Percentiles rank a stretch among this genome's conserved stretches.
These are phyloP conservation scores for Salvia miltiorrhiza DNA, from an alignment of 257 asterid genomes.

Conservation along the genomic window DNA sequence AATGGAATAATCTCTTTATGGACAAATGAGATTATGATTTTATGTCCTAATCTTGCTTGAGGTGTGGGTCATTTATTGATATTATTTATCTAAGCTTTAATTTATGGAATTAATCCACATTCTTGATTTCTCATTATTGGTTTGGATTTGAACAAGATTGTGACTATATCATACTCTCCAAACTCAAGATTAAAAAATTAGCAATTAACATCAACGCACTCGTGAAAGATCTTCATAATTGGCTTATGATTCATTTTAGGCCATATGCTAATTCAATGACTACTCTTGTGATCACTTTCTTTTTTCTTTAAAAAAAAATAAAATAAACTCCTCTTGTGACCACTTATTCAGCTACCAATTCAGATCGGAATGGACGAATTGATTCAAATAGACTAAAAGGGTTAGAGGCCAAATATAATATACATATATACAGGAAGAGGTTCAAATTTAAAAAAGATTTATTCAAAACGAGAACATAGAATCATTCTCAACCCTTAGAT, in stretches of 20 bases:
- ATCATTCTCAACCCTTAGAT: too few species aligned
- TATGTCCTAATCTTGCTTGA: conserved; percentile 16
- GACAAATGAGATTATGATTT: conserved; percentile 19
- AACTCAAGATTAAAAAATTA: not conserved
- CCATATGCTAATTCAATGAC: too few species aligned
- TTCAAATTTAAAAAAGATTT: too few species aligned
- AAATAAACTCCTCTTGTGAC: too few species aligned
- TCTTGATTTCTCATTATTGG: conserved; percentile 13
- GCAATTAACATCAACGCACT: not conserved
- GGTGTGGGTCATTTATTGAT: conserved; percentile 1
- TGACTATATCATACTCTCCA: not conserved
- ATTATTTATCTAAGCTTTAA: not conserved
- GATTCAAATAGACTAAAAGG: too few species aligned
- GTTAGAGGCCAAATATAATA: too few species aligned
- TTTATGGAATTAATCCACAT: not conserved
- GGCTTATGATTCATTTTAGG: not conserved
- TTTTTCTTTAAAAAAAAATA: too few species aligned
- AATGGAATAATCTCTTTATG: not conserved
- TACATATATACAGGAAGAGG: too few species aligned
- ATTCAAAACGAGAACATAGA: too few species aligned
- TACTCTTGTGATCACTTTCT: too few species aligned
- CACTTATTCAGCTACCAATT: too few species aligned
- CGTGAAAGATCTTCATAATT: not conserved
- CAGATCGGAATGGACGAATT: too few species aligned
- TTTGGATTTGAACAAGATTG: not conserved